phyloP scores from a whole-genome alignment of 73 alveolate species.

The Tetrahymena malaccensis region DNA sequence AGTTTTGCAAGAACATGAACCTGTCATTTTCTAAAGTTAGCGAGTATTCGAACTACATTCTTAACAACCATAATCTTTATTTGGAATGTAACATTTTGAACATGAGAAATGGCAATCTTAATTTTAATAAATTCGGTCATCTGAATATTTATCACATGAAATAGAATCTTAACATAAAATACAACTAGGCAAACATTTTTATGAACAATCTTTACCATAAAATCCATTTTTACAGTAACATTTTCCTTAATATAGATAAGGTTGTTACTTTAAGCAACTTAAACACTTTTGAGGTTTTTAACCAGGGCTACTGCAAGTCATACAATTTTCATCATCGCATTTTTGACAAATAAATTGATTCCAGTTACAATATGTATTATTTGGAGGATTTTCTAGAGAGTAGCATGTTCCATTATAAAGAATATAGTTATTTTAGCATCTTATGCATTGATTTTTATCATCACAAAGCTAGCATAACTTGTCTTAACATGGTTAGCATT shows the following conservation, averaged over 20 bases:
- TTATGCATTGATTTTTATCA: background rate
- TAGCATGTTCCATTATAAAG: background rate
- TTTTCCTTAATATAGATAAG: background rate
- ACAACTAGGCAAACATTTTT: background rate
- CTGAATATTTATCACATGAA: background rate
- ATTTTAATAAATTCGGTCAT: background rate
- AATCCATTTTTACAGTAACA: background rate
- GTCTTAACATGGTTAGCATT: background rate
- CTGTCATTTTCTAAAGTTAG: background rate
- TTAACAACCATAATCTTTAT: background rate
- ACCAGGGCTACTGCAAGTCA: background rate
- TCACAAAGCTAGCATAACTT: background rate
- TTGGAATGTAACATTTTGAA: background rate
- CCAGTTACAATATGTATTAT: background rate
- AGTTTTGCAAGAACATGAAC: background rate
- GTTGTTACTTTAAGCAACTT: background rate
- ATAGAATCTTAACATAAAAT: background rate
- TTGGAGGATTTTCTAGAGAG: background rate
- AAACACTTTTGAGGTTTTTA: background rate
- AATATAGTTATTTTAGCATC: background rate
- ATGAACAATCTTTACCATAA: background rate
- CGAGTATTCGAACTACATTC: background rate
- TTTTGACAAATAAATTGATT: background rate
- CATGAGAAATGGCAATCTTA: background rate
- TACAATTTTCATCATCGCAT: background rate